Conservation (phyloP, 2,329 filamentous ascomycete genomes). For the Alternaria solani region DNA sequence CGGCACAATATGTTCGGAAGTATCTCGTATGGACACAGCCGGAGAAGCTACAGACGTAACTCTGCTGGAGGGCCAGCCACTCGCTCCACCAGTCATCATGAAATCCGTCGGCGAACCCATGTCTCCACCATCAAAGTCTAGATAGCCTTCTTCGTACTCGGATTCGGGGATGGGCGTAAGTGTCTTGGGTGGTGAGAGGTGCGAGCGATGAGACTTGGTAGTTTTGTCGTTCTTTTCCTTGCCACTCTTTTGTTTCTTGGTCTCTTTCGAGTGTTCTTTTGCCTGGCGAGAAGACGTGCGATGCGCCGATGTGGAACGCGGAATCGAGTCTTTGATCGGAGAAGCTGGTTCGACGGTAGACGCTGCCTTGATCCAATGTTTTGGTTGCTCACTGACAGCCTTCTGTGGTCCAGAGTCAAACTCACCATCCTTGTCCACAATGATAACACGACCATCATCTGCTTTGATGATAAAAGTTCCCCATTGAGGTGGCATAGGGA, state of each 20-base stretch:
- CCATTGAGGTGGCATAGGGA: conserved; percentile 29
- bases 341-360: conserved; percentile 1
- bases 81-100: conserved; percentile 32
- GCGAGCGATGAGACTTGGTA: conserved; percentile 1
- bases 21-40: background rate
- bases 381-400: conserved; percentile 1
- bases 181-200: background rate
- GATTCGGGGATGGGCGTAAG: conserved; percentile 23
- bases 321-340: background rate
- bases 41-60: background rate
- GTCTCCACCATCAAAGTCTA: conserved; percentile 1
- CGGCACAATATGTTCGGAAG: background rate
- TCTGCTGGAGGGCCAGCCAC: conserved; percentile 20
- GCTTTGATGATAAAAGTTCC: conserved; percentile 37
- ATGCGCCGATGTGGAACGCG: background rate
- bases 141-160: conserved; percentile 17
- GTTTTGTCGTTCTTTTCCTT: background rate
- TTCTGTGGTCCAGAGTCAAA: conserved; percentile 34
- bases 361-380: conserved; percentile 20
- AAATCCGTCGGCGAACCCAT: conserved; percentile 28
- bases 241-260: background rate
- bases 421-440: conserved; percentile 37
- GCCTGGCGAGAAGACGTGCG: background rate
- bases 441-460: conserved; percentile 34
- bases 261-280: background rate